These are phyloP conservation scores for Solanum corneliomulleri DNA, from an alignment of 257 asterid species.

Conservation along the genomic window DNA sequence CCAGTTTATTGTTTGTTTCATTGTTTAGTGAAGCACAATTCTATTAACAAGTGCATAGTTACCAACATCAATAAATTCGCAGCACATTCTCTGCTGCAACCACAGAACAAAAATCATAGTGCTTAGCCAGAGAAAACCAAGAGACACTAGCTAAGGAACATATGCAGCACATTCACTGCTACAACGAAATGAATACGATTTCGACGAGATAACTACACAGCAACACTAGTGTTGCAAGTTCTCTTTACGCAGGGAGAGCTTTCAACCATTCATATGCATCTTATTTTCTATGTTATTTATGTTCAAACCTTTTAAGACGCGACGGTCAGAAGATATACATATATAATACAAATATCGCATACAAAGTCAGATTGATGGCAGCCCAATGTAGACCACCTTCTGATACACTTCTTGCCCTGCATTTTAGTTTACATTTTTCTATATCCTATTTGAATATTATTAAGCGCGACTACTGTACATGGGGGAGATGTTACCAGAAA, in stretches of 20 bases:
- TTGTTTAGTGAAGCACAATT: neutral
- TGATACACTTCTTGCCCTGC: neutral
- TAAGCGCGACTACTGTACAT: slow-evolving; percentile 35
- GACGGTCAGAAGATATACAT: neutral
- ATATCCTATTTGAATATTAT: slow-evolving; percentile 11
- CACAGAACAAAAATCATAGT: neutral
- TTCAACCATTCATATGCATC: neutral
- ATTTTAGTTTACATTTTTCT: slow-evolving; percentile 4
- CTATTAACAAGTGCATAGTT: neutral
- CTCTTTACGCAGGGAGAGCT: neutral
- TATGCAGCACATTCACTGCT: neutral
- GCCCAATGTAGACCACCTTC: slow-evolving; percentile 9
- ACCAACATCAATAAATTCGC: neutral
- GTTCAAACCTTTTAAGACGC: neutral
- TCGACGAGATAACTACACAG: neutral
- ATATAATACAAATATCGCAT: slow-evolving; percentile 1
- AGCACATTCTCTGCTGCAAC: neutral
- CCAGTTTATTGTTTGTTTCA: neutral
- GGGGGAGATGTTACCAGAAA: slow-evolving; percentile 43
- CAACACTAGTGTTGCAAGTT: neutral
- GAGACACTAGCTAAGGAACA: neutral
- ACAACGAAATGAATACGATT: neutral
- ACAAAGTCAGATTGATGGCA: neutral
- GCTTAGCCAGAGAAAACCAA: neutral
- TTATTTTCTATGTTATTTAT: neutral